Conservation (phyloP, 2,329 filamentous ascomycete genomes). For the Magnaporthiopsis rhizophila region DNA sequence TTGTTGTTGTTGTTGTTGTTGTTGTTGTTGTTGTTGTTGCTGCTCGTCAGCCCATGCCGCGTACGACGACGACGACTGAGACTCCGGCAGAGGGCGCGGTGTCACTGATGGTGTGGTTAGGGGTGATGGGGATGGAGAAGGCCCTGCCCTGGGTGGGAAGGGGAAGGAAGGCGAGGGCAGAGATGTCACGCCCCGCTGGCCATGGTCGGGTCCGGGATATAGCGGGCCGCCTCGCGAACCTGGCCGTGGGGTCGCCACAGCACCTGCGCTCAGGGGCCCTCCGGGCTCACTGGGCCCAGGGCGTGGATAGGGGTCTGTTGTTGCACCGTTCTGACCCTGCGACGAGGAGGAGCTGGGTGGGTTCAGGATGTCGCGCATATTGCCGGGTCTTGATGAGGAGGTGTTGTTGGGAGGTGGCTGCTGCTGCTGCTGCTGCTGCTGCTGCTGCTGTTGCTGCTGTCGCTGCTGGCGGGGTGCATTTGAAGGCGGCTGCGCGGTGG, state of each 20-base stretch:
- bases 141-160: not conserved
- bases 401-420: conserved; percentile 11
- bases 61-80: not conserved
- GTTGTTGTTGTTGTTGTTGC: not conserved
- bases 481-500: not conserved
- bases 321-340: not conserved
- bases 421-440: too few species aligned
- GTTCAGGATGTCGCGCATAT: not conserved
- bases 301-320: not conserved
- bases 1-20: not conserved
- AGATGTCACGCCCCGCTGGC: not conserved
- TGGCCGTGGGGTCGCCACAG: not conserved
- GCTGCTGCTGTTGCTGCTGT: too few species aligned
- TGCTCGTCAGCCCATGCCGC: not conserved
- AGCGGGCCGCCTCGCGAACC: conserved; percentile 12
- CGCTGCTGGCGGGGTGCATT: not conserved
- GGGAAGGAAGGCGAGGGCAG: not conserved
- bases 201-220: not conserved
- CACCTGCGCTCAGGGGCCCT: not conserved
- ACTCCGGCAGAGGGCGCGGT: not conserved
- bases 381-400: conserved; percentile 17
- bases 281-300: not conserved
- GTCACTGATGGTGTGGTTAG: not conserved
- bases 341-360: not conserved
- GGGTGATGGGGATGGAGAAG: not conserved